Evolutionary conservation across 2,329 filamentous ascomycete species (phyloP).

Genomic region (Eutypa lata): DNA sequence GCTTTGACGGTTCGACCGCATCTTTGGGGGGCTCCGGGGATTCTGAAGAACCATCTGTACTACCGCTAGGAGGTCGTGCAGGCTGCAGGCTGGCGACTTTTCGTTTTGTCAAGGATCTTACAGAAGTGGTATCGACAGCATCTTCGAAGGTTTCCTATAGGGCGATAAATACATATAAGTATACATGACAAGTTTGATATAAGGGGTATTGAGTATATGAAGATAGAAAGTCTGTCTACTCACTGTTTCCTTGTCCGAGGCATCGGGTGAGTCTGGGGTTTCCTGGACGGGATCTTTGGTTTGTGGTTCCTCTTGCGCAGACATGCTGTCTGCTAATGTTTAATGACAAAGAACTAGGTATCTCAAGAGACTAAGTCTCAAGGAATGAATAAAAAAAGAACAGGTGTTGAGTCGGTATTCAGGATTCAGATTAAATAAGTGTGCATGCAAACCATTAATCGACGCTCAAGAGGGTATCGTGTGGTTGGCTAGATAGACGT

Average conservation of each 20-base stretch:
- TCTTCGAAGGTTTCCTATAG: constrained; percentile 80
- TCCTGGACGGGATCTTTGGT: constrained; percentile 17
- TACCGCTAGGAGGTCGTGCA: constrained; percentile 19
- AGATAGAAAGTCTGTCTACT: constrained; percentile 12
- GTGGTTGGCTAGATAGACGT: neutral
- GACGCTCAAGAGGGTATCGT: neutral
- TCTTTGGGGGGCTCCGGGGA: constrained; percentile 12
- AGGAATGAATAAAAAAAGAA: neutral
- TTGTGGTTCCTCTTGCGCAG: constrained; percentile 25
- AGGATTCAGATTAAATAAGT: too few species aligned
- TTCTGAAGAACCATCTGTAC: constrained; percentile 20
- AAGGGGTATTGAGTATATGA: constrained; percentile 8
- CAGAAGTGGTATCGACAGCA: constrained; percentile 64
- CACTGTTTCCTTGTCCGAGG: constrained; percentile 39
- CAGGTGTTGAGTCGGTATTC: too few species aligned
- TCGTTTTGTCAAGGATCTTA: constrained; percentile 61
- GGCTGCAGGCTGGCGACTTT: constrained; percentile 35
- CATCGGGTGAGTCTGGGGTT: constrained; percentile 24
- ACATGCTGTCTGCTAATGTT: constrained; percentile 22
- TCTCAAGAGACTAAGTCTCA: neutral
- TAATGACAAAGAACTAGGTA: neutral
- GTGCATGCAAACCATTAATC: neutral
- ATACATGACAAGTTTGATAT: neutral
- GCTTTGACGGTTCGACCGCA: constrained; percentile 3
- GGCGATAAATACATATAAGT: neutral